A percentile compares a stretch with the other conserved stretches of the same genome.
phyloP scores from a whole-genome alignment of 2,329 filamentous ascomycete genomes.

The Verticillium albo-atrum region DNA sequence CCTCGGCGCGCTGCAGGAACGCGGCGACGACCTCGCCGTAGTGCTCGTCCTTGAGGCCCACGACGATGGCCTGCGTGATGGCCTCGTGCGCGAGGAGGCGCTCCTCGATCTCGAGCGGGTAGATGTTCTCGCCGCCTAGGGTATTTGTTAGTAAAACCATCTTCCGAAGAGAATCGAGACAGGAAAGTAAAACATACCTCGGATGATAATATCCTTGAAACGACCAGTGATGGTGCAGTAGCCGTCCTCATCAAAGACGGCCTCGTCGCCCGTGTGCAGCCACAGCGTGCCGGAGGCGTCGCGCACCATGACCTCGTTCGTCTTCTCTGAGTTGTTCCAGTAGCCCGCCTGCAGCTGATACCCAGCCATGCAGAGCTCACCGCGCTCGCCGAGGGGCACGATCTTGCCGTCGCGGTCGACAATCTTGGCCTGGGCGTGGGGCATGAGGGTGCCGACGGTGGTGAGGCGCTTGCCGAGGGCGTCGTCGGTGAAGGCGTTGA shows the following conservation, averaged over 20 bases:
- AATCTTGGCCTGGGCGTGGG: constrained; percentile 73
- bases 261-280: constrained; percentile 65
- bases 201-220: constrained; percentile 77
- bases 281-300: constrained; percentile 54
- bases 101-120: constrained; percentile 73
- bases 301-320: constrained; percentile 53
- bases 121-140: constrained; percentile 65
- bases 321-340: constrained; percentile 71
- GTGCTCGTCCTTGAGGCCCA: constrained; percentile 64
- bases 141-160: too few relatives aligned
- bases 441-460: constrained; percentile 73
- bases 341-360: constrained; percentile 69
- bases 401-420: constrained; percentile 62
- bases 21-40: constrained; percentile 71
- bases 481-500: constrained; percentile 75
- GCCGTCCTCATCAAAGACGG: constrained; percentile 62
- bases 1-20: constrained; percentile 46
- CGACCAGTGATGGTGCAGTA: constrained; percentile 71
- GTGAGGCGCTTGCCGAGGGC: constrained; percentile 60
- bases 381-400: constrained; percentile 62
- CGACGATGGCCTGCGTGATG: constrained; percentile 61
- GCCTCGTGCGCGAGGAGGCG: constrained; percentile 60
- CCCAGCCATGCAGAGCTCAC: constrained; percentile 74
- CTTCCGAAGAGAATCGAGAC: background rate
- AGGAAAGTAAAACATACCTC: constrained; percentile 38